phyloP scores from a whole-genome alignment of 768 basidiomycete species.

The Rossbeevera mucosa region DNA sequence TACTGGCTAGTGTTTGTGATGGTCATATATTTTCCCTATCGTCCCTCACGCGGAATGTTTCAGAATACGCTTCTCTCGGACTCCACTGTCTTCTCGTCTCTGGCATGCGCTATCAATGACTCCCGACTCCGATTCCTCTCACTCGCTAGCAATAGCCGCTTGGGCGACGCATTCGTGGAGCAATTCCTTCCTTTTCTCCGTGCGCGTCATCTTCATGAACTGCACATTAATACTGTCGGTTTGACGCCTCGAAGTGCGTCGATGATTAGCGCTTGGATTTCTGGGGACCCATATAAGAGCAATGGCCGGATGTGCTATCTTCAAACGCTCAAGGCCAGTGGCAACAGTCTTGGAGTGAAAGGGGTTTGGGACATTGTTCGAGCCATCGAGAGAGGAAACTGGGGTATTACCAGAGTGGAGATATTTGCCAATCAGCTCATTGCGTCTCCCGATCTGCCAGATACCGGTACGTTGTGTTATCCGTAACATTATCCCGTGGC shows the following conservation, averaged over 20 bases:
- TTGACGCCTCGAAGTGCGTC: constrained; percentile 43
- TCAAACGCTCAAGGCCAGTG: constrained; percentile 48
- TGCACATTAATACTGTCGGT: constrained; percentile 49
- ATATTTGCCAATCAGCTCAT: constrained; percentile 41
- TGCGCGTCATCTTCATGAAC: constrained; percentile 43
- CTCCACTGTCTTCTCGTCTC: constrained; percentile 30
- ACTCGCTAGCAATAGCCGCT: constrained; percentile 43
- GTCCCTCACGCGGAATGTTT: constrained; percentile 18
- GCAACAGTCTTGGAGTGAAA: constrained; percentile 49
- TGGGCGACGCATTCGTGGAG: constrained; percentile 48
- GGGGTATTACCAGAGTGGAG: constrained; percentile 46
- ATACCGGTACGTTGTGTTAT: constrained; percentile 6
- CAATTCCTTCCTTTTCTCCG: constrained; percentile 47
- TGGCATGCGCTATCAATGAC: constrained; percentile 49
- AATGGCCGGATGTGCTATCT: constrained; percentile 36
- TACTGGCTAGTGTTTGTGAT: constrained; percentile 51
- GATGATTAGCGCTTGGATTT: constrained; percentile 45
- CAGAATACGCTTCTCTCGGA: constrained; percentile 42
- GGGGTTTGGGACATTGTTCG: constrained; percentile 45
- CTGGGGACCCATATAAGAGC: constrained; percentile 28
- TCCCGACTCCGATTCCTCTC: constrained; percentile 50
- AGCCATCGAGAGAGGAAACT: constrained; percentile 47
- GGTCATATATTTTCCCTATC: neutral
- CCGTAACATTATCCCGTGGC: constrained; percentile 13
- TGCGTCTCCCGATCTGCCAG: constrained; percentile 5